Percentiles rank a stretch among this genome's conserved stretches.
These are phyloP conservation scores for Diplodia sapinea DNA, from an alignment of 2,329 filamentous ascomycete species.

Conservation along the genomic window DNA sequence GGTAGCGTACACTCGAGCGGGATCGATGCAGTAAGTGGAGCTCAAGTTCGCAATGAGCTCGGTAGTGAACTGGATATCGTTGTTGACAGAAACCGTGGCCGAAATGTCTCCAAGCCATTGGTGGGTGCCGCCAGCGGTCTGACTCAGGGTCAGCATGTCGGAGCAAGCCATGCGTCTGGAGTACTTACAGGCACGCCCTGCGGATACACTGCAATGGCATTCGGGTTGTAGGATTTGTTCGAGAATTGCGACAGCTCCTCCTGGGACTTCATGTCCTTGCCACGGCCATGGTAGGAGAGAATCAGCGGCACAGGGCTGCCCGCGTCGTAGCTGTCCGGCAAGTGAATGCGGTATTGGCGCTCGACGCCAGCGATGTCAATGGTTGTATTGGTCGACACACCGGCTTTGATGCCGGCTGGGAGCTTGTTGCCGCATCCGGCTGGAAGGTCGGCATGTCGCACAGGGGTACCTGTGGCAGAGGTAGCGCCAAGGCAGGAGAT, in stretches of 20 bases:
- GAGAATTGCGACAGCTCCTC: conserved; percentile 55
- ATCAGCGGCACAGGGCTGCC: conserved; percentile 51
- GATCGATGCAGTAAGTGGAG: conserved; percentile 54
- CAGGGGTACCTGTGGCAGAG: conserved; percentile 1
- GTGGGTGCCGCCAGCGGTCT: conserved; percentile 34
- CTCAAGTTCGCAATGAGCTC: conserved; percentile 52
- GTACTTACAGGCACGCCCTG: conserved; percentile 46
- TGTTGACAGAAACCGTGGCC: conserved; percentile 37
- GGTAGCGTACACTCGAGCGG: conserved; percentile 52
- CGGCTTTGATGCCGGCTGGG: conserved; percentile 36
- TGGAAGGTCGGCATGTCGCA: not conserved
- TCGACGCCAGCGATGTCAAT: conserved; percentile 40
- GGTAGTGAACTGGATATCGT: conserved; percentile 54
- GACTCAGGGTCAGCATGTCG: not conserved
- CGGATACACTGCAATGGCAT: conserved; percentile 55
- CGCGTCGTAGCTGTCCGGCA: conserved; percentile 49
- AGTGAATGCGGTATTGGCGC: conserved; percentile 48
- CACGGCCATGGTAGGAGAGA: conserved; percentile 57
- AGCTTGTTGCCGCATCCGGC: conserved; percentile 35
- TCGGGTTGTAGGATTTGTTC: conserved; percentile 51
- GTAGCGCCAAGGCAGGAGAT: conserved; percentile 10
- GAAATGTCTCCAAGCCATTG: conserved; percentile 52
- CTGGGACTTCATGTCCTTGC: conserved; percentile 46
- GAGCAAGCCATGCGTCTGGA: not conserved
- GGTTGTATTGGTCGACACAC: conserved; percentile 38